Percentiles rank a stretch among this genome's conserved stretches.
These are phyloP conservation scores for Cyberlindnera xylosilytica DNA, from an alignment of 805 yeast species.

Conservation along the genomic window DNA sequence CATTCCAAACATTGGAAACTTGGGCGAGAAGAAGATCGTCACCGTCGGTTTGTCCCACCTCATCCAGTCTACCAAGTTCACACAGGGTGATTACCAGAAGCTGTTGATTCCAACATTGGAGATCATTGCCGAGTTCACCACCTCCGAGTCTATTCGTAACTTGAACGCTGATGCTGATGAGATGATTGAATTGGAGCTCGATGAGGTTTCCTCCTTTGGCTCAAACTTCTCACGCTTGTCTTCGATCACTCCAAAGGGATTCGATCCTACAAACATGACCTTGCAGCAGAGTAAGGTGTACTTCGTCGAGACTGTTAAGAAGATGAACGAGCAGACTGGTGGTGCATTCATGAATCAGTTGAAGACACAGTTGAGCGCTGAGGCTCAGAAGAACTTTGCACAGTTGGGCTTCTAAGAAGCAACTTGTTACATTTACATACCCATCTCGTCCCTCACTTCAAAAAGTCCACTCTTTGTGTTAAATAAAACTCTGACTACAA, in stretches of 20 bases:
- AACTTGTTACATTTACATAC: too few species aligned
- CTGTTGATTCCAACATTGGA: slow-evolving; percentile 42
- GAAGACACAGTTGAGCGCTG: slow-evolving; percentile 19
- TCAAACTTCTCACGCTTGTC: slow-evolving; percentile 75
- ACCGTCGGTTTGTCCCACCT: slow-evolving; percentile 48
- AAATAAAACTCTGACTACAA: too few species aligned
- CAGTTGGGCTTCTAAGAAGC: slow-evolving; percentile 16
- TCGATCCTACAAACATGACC: slow-evolving; percentile 54
- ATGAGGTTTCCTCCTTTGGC: slow-evolving; percentile 81
- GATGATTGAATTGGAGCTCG: slow-evolving; percentile 46
- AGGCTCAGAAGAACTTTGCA: slow-evolving; percentile 16
- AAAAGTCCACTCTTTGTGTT: too few species aligned
- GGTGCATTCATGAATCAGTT: slow-evolving; percentile 18
- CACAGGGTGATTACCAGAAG: slow-evolving; percentile 40
- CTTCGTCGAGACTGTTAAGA: slow-evolving; percentile 19
- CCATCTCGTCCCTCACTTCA: too few species aligned
- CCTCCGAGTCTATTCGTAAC: slow-evolving; percentile 35
- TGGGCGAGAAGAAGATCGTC: slow-evolving; percentile 53
- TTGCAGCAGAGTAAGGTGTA: slow-evolving; percentile 18
- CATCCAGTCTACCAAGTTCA: slow-evolving; percentile 31
- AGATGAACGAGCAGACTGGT: slow-evolving; percentile 20
- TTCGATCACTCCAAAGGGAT: slow-evolving; percentile 54
- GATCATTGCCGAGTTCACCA: slow-evolving; percentile 37
- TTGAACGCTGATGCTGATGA: slow-evolving; percentile 34
- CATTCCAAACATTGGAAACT: slow-evolving; percentile 43